phyloP scores from a whole-genome alignment of 2,329 filamentous ascomycete species.

The Fusarium falciforme region DNA sequence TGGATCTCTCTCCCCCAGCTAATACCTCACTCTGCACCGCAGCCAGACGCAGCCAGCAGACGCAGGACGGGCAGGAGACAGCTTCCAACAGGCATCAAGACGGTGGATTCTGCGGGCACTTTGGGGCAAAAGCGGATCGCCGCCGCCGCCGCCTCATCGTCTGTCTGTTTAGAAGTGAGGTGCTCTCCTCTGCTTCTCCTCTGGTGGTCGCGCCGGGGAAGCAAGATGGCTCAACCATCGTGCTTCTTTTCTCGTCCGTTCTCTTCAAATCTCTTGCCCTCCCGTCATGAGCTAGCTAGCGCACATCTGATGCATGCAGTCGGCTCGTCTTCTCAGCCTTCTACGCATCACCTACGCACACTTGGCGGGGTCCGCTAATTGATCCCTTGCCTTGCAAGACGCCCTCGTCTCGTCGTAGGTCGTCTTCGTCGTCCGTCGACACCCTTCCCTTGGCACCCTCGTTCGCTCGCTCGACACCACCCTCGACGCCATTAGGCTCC shows the following conservation, averaged over 20 bases:
- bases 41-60: constrained; percentile 10
- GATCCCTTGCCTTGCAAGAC: constrained; percentile 33
- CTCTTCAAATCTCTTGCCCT: constrained; percentile 13
- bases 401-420: constrained; percentile 4
- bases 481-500: constrained; percentile 30
- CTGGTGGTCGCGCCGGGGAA: background rate
- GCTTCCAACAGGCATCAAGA: constrained; percentile 5
- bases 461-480: constrained; percentile 23
- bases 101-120: constrained; percentile 5
- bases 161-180: background rate
- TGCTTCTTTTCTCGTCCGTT: constrained; percentile 6
- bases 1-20: constrained; percentile 3
- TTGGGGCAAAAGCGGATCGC: constrained; percentile 7
- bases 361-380: constrained; percentile 22
- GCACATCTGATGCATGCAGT: constrained; percentile 31
- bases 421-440: constrained; percentile 1
- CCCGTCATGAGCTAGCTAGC: constrained; percentile 29
- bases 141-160: constrained; percentile 5
- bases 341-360: constrained; percentile 5
- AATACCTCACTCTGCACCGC: constrained; percentile 28
- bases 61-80: background rate
- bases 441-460: constrained; percentile 9
- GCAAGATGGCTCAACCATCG: constrained; percentile 15
- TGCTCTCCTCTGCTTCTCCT: constrained; percentile 12
- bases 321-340: constrained; percentile 33